Conservation (phyloP, 352 stramenopile species). For the Globisporangium perplexum region DNA sequence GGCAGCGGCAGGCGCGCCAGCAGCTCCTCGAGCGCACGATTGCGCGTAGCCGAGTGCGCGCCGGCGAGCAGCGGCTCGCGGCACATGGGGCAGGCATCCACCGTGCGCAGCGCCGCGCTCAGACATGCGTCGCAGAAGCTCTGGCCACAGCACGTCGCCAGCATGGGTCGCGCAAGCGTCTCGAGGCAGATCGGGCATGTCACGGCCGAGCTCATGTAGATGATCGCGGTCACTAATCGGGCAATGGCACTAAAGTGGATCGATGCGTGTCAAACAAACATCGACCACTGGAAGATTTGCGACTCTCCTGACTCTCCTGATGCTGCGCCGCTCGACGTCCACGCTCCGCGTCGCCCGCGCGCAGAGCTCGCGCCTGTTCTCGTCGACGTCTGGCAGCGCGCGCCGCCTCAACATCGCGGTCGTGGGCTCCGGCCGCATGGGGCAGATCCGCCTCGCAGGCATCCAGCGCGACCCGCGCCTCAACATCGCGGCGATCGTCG, state of each 20-base stretch:
- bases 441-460: constrained; percentile 53
- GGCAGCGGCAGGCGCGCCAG: constrained; percentile 16
- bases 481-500: constrained; percentile 56
- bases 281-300: neutral
- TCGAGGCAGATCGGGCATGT: constrained; percentile 54
- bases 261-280: constrained; percentile 3
- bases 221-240: neutral
- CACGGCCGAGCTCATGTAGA: constrained; percentile 3
- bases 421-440: constrained; percentile 73
- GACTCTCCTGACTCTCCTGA: no score
- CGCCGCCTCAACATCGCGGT: constrained; percentile 46
- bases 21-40: constrained; percentile 40
- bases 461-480: constrained; percentile 50
- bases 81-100: constrained; percentile 54
- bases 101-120: constrained; percentile 28
- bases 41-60: constrained; percentile 36
- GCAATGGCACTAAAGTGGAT: neutral
- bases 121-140: constrained; percentile 59
- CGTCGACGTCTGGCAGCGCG: neutral
- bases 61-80: constrained; percentile 42
- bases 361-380: neutral
- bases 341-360: neutral
- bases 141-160: constrained; percentile 56
- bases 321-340: neutral
- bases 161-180: constrained; percentile 35